phyloP scores from a whole-genome alignment of 176 grass and related monocot species.

The Cocos nucifera region DNA sequence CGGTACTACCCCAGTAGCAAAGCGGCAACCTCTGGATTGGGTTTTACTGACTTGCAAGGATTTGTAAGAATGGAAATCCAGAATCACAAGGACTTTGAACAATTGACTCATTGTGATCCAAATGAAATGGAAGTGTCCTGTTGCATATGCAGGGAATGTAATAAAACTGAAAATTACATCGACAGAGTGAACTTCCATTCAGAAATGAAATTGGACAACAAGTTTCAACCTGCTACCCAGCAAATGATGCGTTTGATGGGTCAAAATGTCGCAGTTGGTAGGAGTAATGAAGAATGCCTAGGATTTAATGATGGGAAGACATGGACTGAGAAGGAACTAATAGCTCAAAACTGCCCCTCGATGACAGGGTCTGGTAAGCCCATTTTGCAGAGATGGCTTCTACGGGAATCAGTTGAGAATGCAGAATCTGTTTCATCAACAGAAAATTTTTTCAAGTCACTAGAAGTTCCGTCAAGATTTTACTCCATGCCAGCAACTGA shows the following conservation, averaged over 20 bases:
- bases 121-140: slow-evolving; percentile 15
- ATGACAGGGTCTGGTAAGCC: neutral
- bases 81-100: neutral
- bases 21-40: slow-evolving; percentile 6
- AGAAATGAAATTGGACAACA: slow-evolving; percentile 19
- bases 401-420: slow-evolving; percentile 19
- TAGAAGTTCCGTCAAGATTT: too few relatives aligned
- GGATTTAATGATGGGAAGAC: slow-evolving; percentile 4
- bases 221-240: slow-evolving; percentile 12
- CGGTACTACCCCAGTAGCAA: slow-evolving; percentile 5
- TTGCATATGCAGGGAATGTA: slow-evolving; percentile 8
- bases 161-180: slow-evolving; percentile 3
- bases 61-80: neutral
- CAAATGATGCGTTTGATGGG: slow-evolving; percentile 62
- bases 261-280: slow-evolving; percentile 40
- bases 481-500: too few relatives aligned
- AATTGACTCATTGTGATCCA: neutral
- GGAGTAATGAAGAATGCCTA: slow-evolving; percentile 9
- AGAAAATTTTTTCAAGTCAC: too few relatives aligned
- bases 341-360: slow-evolving; percentile 2
- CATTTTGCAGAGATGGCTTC: slow-evolving; percentile 17
- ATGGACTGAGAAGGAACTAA: slow-evolving; percentile 12
- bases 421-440: slow-evolving; percentile 8
- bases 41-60: slow-evolving; percentile 9
- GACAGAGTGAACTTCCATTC: slow-evolving; percentile 10